phyloP scores from a whole-genome alignment of 805 yeast genomes.

The Geotrichum ghanense region DNA sequence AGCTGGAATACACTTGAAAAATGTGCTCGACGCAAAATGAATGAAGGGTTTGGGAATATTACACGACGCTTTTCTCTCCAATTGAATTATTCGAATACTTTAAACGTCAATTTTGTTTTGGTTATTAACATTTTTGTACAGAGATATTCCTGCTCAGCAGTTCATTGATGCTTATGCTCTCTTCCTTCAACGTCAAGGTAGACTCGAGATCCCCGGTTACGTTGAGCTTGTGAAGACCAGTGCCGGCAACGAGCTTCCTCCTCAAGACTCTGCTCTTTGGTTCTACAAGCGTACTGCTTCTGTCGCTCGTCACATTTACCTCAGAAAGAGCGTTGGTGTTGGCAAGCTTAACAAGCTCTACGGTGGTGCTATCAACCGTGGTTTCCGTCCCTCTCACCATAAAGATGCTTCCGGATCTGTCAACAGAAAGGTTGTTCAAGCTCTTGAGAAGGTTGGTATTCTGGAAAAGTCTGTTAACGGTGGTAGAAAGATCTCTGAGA shows the following conservation, averaged over 20 bases:
- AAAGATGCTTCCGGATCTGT: slow-evolving; percentile 98
- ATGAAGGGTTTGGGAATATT: no score
- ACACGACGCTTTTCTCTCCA: no score
- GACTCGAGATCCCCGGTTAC: slow-evolving; percentile 98
- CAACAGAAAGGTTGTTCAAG: slow-evolving; percentile 97
- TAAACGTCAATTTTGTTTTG: no score
- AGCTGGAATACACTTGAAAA: no score
- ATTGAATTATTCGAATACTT: no score
- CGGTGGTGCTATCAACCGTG: slow-evolving; percentile 99
- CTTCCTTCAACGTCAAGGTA: slow-evolving; percentile 99
- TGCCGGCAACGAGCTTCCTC: slow-evolving; percentile 97
- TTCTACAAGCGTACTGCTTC: slow-evolving; percentile 99
- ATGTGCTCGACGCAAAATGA: no score
- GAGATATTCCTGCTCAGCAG: slow-evolving; percentile 99
- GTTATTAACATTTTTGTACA: slow-evolving; percentile 26
- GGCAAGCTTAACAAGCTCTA: slow-evolving; percentile 97
- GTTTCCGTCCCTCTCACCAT: slow-evolving; percentile 97
- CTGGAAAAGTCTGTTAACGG: slow-evolving; percentile 94
- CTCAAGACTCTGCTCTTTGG: slow-evolving; percentile 99
- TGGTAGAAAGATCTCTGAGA: slow-evolving; percentile 98
- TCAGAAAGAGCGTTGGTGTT: slow-evolving; percentile 98
- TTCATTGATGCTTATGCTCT: slow-evolving; percentile 99
- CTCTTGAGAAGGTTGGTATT: slow-evolving; percentile 96
- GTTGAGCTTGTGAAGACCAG: slow-evolving; percentile 99
- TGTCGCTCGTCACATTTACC: slow-evolving; percentile 99